A percentile compares a stretch with the other conserved stretches of the same genome.
Conservation (phyloP, 345 rosid genomes). For the Heritiera fomes region DNA sequence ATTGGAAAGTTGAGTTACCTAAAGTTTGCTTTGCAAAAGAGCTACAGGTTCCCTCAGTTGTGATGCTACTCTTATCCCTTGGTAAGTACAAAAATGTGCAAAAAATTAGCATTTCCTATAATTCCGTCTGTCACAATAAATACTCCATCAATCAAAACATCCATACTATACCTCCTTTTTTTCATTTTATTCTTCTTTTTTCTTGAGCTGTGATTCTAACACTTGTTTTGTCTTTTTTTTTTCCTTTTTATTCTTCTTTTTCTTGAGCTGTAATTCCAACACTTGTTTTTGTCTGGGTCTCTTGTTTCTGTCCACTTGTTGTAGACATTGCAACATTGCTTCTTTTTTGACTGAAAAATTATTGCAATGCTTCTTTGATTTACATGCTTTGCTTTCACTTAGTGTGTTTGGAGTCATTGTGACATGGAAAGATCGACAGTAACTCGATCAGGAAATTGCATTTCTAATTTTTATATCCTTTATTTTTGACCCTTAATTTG, state of each 20-base stretch:
- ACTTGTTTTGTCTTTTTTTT: not conserved
- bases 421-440: not conserved
- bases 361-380: not conserved
- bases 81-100: not conserved
- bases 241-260: not conserved
- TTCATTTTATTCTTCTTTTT: not conserved
- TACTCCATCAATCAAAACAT: not conserved
- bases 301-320: conserved; percentile 6
- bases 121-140: not conserved
- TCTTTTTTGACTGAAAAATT: conserved; percentile 1
- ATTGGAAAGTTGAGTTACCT: not conserved
- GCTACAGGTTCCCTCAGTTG: not conserved
- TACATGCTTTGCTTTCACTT: conserved; percentile 1
- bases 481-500: not conserved
- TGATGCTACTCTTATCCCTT: not conserved
- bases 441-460: not conserved
- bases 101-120: not conserved
- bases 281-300: not conserved
- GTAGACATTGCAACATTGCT: not conserved
- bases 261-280: not conserved
- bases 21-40: not conserved
- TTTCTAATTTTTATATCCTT: not conserved
- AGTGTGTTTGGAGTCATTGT: not conserved
- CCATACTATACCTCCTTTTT: not conserved
- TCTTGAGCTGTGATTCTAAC: not conserved